A percentile compares a stretch with the other conserved stretches of the same genome.
Evolutionary conservation across 2,329 filamentous ascomycete genomes (phyloP).

Genomic region (Colletotrichum paranaense): DNA sequence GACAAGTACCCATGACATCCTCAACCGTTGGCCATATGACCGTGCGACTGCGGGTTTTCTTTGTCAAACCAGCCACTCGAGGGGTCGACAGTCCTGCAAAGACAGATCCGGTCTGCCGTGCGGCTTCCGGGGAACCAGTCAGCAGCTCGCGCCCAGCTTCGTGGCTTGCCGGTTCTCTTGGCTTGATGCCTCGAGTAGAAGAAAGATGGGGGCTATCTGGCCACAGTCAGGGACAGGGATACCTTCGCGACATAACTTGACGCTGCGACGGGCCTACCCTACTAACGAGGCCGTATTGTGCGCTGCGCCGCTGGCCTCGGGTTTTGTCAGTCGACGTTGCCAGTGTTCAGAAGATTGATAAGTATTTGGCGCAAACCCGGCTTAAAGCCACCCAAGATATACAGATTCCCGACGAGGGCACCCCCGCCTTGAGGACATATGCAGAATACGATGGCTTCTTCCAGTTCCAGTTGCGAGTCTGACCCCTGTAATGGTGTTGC

Average conservation of each 20-base stretch:
- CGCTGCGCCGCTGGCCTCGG: neutral
- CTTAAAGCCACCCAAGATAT: neutral
- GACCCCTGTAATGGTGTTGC: neutral
- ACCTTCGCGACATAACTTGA: neutral
- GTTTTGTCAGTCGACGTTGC: no score
- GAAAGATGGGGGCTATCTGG: neutral
- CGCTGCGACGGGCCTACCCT: neutral
- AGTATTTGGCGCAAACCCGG: neutral
- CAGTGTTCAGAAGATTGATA: neutral
- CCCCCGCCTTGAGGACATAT: neutral
- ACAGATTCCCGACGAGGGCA: neutral
- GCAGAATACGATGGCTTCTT: neutral
- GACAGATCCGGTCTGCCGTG: neutral
- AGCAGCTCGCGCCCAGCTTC: neutral
- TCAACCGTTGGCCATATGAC: neutral
- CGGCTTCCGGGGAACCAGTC: neutral
- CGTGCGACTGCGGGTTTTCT: neutral
- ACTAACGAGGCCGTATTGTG: neutral
- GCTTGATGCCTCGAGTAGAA: neutral
- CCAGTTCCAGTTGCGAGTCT: neutral
- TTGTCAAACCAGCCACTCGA: neutral
- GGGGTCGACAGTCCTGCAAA: neutral
- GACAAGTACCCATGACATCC: neutral
- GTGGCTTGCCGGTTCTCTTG: neutral
- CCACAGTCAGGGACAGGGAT: neutral